These are phyloP conservation scores for Pseudocercospora fijiensis DNA, from an alignment of 2,329 filamentous ascomycete genomes.

Conservation along the genomic window DNA sequence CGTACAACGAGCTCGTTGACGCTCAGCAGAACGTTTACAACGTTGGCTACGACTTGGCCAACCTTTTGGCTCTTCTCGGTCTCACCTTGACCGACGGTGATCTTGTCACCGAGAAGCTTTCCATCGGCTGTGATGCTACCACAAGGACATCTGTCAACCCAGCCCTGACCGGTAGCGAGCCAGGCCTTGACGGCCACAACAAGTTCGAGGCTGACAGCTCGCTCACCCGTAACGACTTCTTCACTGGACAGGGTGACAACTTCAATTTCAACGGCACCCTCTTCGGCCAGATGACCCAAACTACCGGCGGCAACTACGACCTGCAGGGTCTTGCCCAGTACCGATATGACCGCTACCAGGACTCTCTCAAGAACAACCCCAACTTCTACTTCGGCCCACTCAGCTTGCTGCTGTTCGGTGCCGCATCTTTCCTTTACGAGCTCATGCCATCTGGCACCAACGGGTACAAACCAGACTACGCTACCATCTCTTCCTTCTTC, in stretches of 20 bases:
- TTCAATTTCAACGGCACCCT: conserved; percentile 37
- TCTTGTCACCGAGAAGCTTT: conserved; percentile 44
- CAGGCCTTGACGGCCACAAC: conserved; percentile 47
- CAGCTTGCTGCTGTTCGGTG: conserved; percentile 44
- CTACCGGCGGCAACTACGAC: conserved; percentile 41
- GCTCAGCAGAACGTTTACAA: conserved; percentile 50
- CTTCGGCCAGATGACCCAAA: conserved; percentile 35
- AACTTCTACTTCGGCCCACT: conserved; percentile 48
- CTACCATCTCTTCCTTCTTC: conserved; percentile 43
- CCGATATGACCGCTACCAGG: conserved; percentile 44
- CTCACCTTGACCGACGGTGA: conserved; percentile 44
- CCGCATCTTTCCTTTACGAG: conserved; percentile 47
- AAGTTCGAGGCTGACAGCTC: conserved; percentile 47
- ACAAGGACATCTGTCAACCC: conserved; percentile 37
- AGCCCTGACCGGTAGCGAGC: conserved; percentile 40
- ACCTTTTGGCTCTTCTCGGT: conserved; percentile 43
- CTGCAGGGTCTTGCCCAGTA: conserved; percentile 42
- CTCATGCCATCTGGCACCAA: conserved; percentile 40
- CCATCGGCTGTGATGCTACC: conserved; percentile 45
- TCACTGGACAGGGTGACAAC: conserved; percentile 40
- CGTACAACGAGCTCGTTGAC: conserved; percentile 44
- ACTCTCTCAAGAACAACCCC: conserved; percentile 41
- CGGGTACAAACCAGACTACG: conserved; percentile 38
- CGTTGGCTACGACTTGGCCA: conserved; percentile 45
- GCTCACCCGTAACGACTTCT: conserved; percentile 46